These are phyloP conservation scores for Schizophyllum amplum DNA, from an alignment of 1,284 basidiomycete genomes.

Conservation along the genomic window DNA sequence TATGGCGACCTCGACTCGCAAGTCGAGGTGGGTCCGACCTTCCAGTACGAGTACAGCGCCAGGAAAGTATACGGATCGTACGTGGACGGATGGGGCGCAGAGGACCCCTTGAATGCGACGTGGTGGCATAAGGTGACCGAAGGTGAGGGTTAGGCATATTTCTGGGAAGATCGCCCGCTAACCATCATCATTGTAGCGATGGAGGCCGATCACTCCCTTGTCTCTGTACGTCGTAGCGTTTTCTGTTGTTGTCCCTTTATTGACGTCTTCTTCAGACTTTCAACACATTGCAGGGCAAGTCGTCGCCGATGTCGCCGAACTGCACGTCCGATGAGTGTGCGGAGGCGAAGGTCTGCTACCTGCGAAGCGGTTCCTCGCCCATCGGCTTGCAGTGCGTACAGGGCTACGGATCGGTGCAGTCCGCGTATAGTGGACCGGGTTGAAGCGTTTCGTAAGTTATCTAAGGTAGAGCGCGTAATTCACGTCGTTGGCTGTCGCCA, in stretches of 20 bases:
- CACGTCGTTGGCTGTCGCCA: too few relatives aligned
- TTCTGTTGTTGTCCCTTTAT: too few relatives aligned
- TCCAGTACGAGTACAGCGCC: slow-evolving; percentile 63
- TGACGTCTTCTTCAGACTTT: slow-evolving; percentile 6
- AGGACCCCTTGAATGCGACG: slow-evolving; percentile 73
- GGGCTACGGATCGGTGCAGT: slow-evolving; percentile 13
- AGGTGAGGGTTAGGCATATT: slow-evolving; percentile 43
- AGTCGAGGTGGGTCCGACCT: slow-evolving; percentile 55
- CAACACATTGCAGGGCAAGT: slow-evolving; percentile 13
- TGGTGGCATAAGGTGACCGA: slow-evolving; percentile 82
- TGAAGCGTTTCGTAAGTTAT: too few relatives aligned
- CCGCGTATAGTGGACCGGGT: background rate
- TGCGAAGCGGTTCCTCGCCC: slow-evolving; percentile 13
- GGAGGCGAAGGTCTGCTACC: slow-evolving; percentile 13
- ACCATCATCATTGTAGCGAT: slow-evolving; percentile 8
- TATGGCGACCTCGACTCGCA: slow-evolving; percentile 49
- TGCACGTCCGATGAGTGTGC: slow-evolving; percentile 11
- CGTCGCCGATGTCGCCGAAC: slow-evolving; percentile 6
- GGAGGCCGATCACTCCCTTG: slow-evolving; percentile 12
- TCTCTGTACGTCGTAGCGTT: slow-evolving; percentile 4
- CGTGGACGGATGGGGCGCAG: slow-evolving; percentile 52
- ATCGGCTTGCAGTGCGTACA: slow-evolving; percentile 11
- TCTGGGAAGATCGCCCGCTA: too few relatives aligned
- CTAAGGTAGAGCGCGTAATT: too few relatives aligned
- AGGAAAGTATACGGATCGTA: slow-evolving; percentile 58